Evolutionary conservation across 1,139 yeast genomes (phyloP), one percentile per base, ranked within the genome.

Genomic region (Pneumocystis sp.): DNA sequence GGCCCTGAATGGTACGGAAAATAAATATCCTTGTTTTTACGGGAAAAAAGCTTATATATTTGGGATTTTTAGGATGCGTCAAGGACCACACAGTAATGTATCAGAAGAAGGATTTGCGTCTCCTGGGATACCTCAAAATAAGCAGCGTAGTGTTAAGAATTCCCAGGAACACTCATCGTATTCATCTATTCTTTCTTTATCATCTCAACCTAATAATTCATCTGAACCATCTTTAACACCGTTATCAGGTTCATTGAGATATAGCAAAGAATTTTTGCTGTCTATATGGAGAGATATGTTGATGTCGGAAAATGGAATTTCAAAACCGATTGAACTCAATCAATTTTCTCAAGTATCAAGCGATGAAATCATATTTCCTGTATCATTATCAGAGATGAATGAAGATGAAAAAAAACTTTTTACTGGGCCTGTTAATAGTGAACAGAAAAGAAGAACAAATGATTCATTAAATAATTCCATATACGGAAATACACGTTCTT

Each of bases 381-480:
- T 59, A 31, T 59, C 61, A 59, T 42, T 59, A 25, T 59, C 61
- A 2, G 44, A 39, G 10, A 59, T 59, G 61, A 59, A 25, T 31
- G 61, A 59, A 12, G 61, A 59, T 29, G 61, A 59, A 15, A 39
- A 39, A 15, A 59, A 59, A 17, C 61, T 59, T 29, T 59, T 59
- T 31, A 21, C 37, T 3, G 61, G 61, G 15, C 44, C 44, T 1
- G 61, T 59, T 42, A 59, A 59, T 25, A 39, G 61, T 12, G 61
- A 59, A 12, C 34, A 42, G 4, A 59, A 59, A 12, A 19, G 61
- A 25, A 39, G 61, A 31, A 21, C 15, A 8, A 4, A 12, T 3
- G 61, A 39, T 21, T 39, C 25, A 21, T 7, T 15, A 4, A 59
- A 39, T 42, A 39, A 31, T 59, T n/a, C 37, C 3, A 2, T 59